Evolutionary conservation across 176 grass and related monocot genomes (phyloP).

Genomic region (Melocanna baccifera): DNA sequence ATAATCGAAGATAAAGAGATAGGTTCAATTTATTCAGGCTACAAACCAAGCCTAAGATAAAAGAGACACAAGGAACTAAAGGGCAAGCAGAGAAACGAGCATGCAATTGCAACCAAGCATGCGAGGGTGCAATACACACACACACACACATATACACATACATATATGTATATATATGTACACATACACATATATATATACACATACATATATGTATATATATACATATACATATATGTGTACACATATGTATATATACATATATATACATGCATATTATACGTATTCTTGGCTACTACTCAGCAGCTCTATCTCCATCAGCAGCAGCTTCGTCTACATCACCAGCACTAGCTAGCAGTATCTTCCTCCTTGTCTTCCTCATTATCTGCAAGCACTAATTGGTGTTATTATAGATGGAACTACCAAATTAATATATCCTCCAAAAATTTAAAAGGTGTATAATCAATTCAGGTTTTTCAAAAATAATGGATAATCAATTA

Average conservation of each 20-base stretch:
- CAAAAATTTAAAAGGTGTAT: background rate
- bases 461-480: background rate
- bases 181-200: too few species aligned
- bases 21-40: background rate
- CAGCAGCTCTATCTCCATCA: background rate
- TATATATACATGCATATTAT: too few species aligned
- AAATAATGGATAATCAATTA: background rate
- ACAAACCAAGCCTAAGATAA: background rate
- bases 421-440: background rate
- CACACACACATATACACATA: too few species aligned
- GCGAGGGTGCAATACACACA: background rate
- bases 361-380: background rate
- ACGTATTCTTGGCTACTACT: slow-evolving; percentile 10
- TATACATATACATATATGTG: too few species aligned
- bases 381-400: background rate
- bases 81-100: background rate
- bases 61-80: background rate
- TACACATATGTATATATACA: too few species aligned
- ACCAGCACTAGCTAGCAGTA: background rate
- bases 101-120: background rate
- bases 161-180: too few species aligned
- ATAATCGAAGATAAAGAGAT: background rate
- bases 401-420: background rate
- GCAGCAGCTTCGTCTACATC: background rate
- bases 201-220: too few species aligned